A percentile compares a stretch with the other conserved stretches of the same genome.
These are phyloP conservation scores for Bryoerythrophyllum caledonicum DNA, from an alignment of 225 moss, liverwort and hornwort species.

Conservation along the genomic window DNA sequence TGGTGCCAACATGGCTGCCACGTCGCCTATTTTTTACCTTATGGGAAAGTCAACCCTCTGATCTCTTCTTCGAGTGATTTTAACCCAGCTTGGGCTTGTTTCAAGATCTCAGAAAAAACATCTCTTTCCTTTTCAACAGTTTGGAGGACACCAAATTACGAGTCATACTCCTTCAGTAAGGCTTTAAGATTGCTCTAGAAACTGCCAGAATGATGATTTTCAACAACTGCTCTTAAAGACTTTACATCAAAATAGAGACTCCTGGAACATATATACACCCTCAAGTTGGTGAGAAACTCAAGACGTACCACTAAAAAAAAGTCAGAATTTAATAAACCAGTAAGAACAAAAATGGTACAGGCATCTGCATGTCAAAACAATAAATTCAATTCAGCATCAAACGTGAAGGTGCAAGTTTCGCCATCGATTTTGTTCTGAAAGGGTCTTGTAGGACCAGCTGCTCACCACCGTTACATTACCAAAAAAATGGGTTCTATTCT, in stretches of 20 bases:
- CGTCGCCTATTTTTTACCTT: too few species aligned
- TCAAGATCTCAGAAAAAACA: slow-evolving; percentile 29
- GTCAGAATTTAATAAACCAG: neutral
- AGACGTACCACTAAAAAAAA: neutral
- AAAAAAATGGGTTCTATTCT: neutral
- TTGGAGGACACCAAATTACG: slow-evolving; percentile 33
- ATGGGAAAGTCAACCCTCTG: too few species aligned
- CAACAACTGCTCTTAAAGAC: slow-evolving; percentile 36
- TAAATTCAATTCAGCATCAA: neutral
- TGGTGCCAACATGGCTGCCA: too few species aligned
- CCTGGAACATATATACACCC: slow-evolving; percentile 30
- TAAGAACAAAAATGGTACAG: neutral
- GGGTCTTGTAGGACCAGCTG: too few species aligned
- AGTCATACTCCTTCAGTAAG: slow-evolving; percentile 34
- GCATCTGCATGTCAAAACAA: slow-evolving; percentile 1
- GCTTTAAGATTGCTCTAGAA: slow-evolving; percentile 33
- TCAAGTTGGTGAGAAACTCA: slow-evolving; percentile 1
- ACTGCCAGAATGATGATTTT: slow-evolving; percentile 24
- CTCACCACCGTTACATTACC: neutral
- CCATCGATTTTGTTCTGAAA: neutral
- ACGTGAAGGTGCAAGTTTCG: slow-evolving; percentile 1
- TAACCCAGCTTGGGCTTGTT: slow-evolving; percentile 36
- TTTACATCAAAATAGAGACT: slow-evolving; percentile 41
- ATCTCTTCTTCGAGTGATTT: slow-evolving; percentile 41
- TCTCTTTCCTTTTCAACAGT: slow-evolving; percentile 42